Evolutionary conservation across 805 yeast genomes (phyloP), one percentile per base, ranked within the genome.

Genomic region (Nakazawaea wickerhamii): DNA sequence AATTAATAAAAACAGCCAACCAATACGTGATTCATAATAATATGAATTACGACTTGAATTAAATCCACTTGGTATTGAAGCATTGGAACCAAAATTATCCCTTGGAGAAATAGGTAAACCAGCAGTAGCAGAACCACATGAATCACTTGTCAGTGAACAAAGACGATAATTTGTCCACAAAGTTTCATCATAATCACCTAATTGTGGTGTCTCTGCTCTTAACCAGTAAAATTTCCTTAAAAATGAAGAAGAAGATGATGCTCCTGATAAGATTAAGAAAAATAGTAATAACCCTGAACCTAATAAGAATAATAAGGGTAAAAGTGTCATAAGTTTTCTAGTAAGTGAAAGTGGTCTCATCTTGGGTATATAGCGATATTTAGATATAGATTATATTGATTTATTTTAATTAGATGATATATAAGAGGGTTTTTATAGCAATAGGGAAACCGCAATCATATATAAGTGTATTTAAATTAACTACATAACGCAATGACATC

Each of bases 31-130:
- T 55, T 82, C 65, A 62, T 79, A 82, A 65, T 67, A 83, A 62
- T 68, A 81, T 13, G 74, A 61, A 51, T 73, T 67, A 67, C 85
- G 75, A 61, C 73, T 68, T 42, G 58, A 57, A 48, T 74, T 57
- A 43, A 83, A 83, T 44, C 67, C 70, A 4, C 52, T 42, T 40
- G 89, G 89, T 25, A 83, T 68, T 45, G 67, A 64, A 2, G 52
- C 52, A 7, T 65, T 55, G 40, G 81, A 68, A 36, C 70, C 73
- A 53, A 88, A 88, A 66, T 87, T 86, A 53, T 77, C 78, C 36
- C 62, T 74, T 22, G 96, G 96, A 20, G 95, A 84, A 58, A 89
- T 78, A 33, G 96, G 88, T 63, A 71, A 81, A n/a, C 86, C 97
- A 15, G 96, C 84, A 36, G 61, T 57, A 55, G 72, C 73, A 17